Evolutionary conservation across 495 filamentous ascomycete species (phyloP).

Genomic region (Daldinia caldariorum): DNA sequence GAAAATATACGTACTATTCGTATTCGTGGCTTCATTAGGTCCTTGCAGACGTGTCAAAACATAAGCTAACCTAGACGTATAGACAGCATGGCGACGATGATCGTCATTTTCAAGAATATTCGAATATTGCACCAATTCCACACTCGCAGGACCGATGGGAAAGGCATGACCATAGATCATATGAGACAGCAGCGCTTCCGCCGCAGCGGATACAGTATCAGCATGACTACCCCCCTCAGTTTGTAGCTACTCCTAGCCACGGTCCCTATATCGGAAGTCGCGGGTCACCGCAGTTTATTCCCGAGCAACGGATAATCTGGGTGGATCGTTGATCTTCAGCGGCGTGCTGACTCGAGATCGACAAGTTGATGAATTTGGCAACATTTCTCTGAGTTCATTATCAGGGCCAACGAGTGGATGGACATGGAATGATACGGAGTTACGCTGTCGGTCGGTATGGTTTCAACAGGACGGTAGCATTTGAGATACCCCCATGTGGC

Average conservation of each 20-base stretch:
- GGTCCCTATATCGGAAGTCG: conserved; percentile 31
- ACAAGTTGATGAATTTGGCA: conserved; percentile 2
- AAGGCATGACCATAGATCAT: background rate
- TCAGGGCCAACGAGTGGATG: background rate
- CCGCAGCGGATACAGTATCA: conserved; percentile 21
- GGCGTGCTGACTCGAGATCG: background rate
- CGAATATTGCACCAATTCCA: background rate
- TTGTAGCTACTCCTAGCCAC: conserved; percentile 27
- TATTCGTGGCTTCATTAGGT: background rate
- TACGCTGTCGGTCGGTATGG: conserved; percentile 12
- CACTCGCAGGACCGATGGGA: conserved; percentile 13
- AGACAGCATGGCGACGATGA: conserved; percentile 18
- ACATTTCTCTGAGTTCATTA: background rate
- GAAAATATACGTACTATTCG: background rate
- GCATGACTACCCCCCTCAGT: conserved; percentile 17
- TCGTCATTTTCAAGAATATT: conserved; percentile 5
- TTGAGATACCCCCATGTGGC: conserved; percentile 35
- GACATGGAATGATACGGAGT: background rate
- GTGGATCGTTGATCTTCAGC: conserved; percentile 26
- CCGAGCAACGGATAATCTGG: conserved; percentile 33
- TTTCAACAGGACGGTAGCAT: conserved; percentile 19
- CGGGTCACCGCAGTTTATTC: conserved; percentile 17
- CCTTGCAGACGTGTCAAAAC: background rate
- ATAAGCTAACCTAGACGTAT: conserved; percentile 18
- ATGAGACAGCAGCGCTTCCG: background rate